Evolutionary conservation across 345 rosid species (phyloP), one percentile per base, ranked within the genome.

Genomic region (Moricandia arvensis): DNA sequence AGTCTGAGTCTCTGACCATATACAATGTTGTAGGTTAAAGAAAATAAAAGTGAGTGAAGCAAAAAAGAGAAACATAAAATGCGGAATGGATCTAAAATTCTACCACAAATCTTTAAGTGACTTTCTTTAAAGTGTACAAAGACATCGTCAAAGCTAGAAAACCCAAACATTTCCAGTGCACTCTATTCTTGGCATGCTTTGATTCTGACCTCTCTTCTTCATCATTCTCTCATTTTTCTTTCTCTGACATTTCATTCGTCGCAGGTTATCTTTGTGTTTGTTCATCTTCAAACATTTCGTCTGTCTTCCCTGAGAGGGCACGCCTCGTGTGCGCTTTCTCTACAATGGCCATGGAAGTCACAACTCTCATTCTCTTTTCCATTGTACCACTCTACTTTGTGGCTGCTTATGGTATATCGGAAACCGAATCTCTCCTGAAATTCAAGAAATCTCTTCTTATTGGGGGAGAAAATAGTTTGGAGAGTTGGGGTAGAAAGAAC

Each of bases 291-390:
- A 55, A 30, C 59, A 63, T 77, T 79, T 86, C 47, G 17, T 78
- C 77, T 67, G 78, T 83, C 58, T 73, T 68, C 55, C 65, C 73
- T 71, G 16, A 79, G 83, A 91, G 93, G 96, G 88, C 81, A 86
- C 87, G 87, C 83, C 80, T 26, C 71, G 31, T 30, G 81, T 81
- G 93, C 83, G 86, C 83, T 84, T 79, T 70, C 85, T 81, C 74
- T 55, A 58, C 34, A 67, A 3, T 5, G 37, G 59, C 66, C 61
- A 78, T 80, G 78, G 72, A 68, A 17, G 43, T 74, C n/a, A 63
- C n/a, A 49, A 53, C 2, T 41, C 49, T 74, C 54, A 7, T 69
- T 33, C n/a, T 80, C 21, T n/a, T 73, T 54, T 45, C 15, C 58
- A 59, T 72, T 38, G 0, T 73, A 4, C 43, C 73, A 16, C 24